A percentile compares a stretch with the other conserved stretches of the same genome.
Conservation (phyloP, 148 eudicot genomes). For the Camellia sinensis region DNA sequence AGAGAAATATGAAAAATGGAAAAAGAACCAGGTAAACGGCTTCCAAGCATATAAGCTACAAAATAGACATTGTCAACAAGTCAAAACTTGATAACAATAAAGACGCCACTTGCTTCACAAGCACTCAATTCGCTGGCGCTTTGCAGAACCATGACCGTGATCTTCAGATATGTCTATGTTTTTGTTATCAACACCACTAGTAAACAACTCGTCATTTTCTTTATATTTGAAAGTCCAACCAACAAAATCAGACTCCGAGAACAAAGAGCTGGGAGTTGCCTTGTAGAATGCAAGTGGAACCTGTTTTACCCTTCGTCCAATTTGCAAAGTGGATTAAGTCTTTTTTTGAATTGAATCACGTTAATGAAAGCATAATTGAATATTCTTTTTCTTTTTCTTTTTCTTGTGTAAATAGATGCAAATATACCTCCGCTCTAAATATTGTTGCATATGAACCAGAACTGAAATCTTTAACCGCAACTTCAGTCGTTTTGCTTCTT, state of each 20-base stretch:
- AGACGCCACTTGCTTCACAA: constrained; percentile 4
- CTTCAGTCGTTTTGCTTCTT: constrained; percentile 69
- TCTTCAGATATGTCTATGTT: constrained; percentile 6
- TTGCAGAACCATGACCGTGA: constrained; percentile 14
- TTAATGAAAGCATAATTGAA: background rate
- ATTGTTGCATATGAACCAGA: constrained; percentile 87
- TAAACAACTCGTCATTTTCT: constrained; percentile 11
- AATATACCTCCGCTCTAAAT: constrained; percentile 74
- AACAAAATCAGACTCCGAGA: constrained; percentile 68
- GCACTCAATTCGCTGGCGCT: constrained; percentile 33
- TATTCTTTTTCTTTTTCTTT: background rate
- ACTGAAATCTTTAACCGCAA: constrained; percentile 73
- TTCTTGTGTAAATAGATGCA: background rate
- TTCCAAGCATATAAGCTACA: background rate
- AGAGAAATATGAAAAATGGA: background rate
- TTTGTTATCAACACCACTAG: background rate
- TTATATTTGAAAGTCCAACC: constrained; percentile 70
- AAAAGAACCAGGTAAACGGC: background rate
- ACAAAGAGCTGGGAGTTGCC: constrained; percentile 59
- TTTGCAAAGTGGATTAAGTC: constrained; percentile 40
- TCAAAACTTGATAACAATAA: constrained; percentile 7
- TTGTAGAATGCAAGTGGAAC: constrained; percentile 82
- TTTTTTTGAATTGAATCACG: background rate
- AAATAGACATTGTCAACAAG: background rate
- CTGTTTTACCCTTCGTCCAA: constrained; percentile 77